Evolutionary conservation across 2,329 filamentous ascomycete species (phyloP).

Genomic region (Neoascochyta sp.): DNA sequence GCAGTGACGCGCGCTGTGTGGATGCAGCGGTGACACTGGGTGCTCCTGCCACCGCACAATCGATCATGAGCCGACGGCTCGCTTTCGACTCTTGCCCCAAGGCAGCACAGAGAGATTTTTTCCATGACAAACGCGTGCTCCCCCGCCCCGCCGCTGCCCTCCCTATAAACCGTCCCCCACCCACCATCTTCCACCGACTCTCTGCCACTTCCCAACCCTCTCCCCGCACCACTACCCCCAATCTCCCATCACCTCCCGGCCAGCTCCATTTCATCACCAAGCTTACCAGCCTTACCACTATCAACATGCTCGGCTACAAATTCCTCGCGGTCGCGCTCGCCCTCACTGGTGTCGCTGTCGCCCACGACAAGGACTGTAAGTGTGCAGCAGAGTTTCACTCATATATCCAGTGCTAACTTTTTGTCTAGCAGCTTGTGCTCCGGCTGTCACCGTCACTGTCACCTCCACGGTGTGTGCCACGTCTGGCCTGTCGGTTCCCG

Average conservation of each 20-base stretch:
- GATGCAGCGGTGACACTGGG: conserved; percentile 12
- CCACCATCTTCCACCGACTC: conserved; percentile 5
- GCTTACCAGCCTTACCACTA: conserved; percentile 10
- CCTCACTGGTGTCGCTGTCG: conserved; percentile 18
- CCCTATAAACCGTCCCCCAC: conserved; percentile 13
- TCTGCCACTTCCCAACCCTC: no score
- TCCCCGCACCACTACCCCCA: no score
- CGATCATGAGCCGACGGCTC: no score
- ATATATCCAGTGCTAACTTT: conserved; percentile 9
- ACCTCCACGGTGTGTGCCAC: conserved; percentile 23
- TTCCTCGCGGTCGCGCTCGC: conserved; percentile 17
- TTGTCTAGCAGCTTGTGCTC: conserved; percentile 11
- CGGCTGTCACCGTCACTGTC: conserved; percentile 24
- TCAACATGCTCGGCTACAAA: conserved; percentile 28
- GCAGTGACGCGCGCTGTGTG: conserved; percentile 9
- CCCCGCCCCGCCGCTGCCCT: conserved; percentile 1
- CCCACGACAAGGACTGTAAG: conserved; percentile 13
- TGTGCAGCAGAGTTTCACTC: conserved; percentile 2
- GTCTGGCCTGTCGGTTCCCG: conserved; percentile 8
- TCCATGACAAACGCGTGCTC: no score
- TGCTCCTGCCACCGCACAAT: conserved; percentile 7
- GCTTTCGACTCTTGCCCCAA: no score
- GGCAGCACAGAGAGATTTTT: no score
- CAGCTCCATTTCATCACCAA: conserved; percentile 20
- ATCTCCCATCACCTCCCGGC: no score